Conservation (phyloP, 441 rosid species). For the Brassica balearica region DNA sequence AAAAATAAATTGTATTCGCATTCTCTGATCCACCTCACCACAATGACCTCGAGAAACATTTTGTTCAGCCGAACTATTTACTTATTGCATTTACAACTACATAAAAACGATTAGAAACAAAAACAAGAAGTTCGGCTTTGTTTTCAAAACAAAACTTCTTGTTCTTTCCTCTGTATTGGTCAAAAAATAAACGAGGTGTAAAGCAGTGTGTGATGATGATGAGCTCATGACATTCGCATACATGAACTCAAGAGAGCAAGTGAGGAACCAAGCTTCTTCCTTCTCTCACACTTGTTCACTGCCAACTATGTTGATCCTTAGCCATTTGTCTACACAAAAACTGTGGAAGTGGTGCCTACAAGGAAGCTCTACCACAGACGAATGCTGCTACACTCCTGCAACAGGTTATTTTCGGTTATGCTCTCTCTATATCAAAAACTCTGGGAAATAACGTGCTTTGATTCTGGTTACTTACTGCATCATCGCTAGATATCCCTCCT, state of each 20-base stretch:
- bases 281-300: neutral
- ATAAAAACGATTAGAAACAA: neutral
- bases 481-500: slow-evolving; percentile 59
- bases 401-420: neutral
- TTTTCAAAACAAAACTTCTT: slow-evolving; percentile 13
- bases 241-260: neutral
- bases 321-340: neutral
- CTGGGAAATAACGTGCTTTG: neutral
- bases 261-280: neutral
- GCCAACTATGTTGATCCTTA: neutral
- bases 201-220: neutral
- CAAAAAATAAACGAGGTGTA: neutral
- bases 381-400: too few relatives aligned
- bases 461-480: slow-evolving; percentile 57
- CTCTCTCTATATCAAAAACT: neutral
- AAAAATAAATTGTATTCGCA: neutral
- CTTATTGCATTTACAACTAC: slow-evolving; percentile 31
- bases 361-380: neutral
- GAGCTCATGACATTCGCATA: neutral
- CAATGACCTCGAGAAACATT: neutral
- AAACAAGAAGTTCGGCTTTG: slow-evolving; percentile 15
- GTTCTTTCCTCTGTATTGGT: slow-evolving; percentile 9
- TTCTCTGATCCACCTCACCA: slow-evolving; percentile 14
- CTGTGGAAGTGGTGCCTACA: neutral
- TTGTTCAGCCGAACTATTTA: slow-evolving; percentile 11